Evolutionary conservation across 345 rosid genomes (phyloP).

Genomic region (Anacardium occidentale): DNA sequence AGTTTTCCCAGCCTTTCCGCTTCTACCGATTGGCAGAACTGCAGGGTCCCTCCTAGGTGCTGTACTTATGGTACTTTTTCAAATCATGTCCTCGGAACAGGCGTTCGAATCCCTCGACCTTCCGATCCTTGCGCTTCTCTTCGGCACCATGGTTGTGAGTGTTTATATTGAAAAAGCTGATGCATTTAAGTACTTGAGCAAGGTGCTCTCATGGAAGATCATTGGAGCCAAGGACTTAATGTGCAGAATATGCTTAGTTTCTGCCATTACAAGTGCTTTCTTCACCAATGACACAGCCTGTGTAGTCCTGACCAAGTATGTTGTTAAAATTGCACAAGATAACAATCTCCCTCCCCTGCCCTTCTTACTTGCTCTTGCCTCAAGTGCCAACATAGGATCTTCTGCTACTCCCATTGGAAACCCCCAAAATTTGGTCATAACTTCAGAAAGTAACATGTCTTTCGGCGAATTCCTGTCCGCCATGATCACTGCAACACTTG

Average conservation of each 20-base stretch:
- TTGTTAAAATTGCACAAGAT: conserved; percentile 70
- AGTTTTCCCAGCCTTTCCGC: conserved; percentile 75
- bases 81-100: conserved; percentile 61
- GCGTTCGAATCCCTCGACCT: conserved; percentile 82
- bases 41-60: conserved; percentile 86
- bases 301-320: conserved; percentile 73
- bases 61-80: conserved; percentile 81
- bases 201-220: conserved; percentile 66
- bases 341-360: conserved; percentile 83
- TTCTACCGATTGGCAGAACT: conserved; percentile 79
- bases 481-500: conserved; percentile 60
- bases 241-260: conserved; percentile 60
- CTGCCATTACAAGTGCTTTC: conserved; percentile 76
- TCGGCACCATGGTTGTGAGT: conserved; percentile 86
- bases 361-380: conserved; percentile 74
- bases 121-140: conserved; percentile 77
- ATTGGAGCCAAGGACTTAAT: conserved; percentile 70
- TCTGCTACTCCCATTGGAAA: conserved; percentile 88
- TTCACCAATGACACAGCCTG: conserved; percentile 88
- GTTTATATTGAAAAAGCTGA: conserved; percentile 82
- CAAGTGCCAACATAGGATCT: conserved; percentile 85
- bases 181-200: conserved; percentile 71
- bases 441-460: conserved; percentile 61
- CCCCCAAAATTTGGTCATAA: conserved; percentile 81
- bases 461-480: conserved; percentile 59